Percentiles rank a stretch among this genome's conserved stretches.
Conservation (phyloP, 2,329 filamentous ascomycete genomes). For the Periconia digitata region DNA sequence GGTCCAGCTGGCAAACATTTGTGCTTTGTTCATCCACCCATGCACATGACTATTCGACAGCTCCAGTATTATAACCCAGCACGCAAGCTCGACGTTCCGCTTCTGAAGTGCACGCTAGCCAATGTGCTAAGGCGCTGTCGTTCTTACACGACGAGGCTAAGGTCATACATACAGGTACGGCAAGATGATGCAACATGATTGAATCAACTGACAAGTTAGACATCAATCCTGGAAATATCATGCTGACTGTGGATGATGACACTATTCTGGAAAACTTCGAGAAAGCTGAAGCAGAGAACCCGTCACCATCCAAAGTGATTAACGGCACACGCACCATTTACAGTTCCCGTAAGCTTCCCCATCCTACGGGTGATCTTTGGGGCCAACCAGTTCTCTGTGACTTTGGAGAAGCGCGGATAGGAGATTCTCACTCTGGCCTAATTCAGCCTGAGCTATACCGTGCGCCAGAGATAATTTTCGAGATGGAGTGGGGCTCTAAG, state of each 20-base stretch:
- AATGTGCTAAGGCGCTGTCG: constrained; percentile 46
- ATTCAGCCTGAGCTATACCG: constrained; percentile 45
- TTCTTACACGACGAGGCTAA: constrained; percentile 48
- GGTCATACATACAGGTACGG: constrained; percentile 50
- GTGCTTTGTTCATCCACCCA: constrained; percentile 27
- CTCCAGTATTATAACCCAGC: constrained; percentile 23
- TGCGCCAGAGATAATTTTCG: constrained; percentile 44
- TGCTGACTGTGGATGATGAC: constrained; percentile 41
- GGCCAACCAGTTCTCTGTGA: constrained; percentile 43
- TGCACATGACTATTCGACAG: constrained; percentile 32
- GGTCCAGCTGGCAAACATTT: constrained; percentile 25
- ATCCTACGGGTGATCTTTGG: constrained; percentile 28
- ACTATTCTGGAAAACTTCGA: constrained; percentile 43
- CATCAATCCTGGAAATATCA: constrained; percentile 49
- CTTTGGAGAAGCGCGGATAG: constrained; percentile 40
- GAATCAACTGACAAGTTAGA: constrained; percentile 31
- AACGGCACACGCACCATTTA: constrained; percentile 22
- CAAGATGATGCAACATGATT: constrained; percentile 14
- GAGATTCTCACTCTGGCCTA: constrained; percentile 28
- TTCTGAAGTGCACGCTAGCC: constrained; percentile 34
- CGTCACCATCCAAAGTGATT: constrained; percentile 44
- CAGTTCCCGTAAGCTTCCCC: constrained; percentile 28
- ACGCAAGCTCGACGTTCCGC: constrained; percentile 17
- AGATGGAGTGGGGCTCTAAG: constrained; percentile 40
- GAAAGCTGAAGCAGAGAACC: constrained; percentile 38